Base-by-base conservation (phyloP, 2,329 filamentous ascomycete genomes). In the Thermothelomyces thermophilus region DNA sequence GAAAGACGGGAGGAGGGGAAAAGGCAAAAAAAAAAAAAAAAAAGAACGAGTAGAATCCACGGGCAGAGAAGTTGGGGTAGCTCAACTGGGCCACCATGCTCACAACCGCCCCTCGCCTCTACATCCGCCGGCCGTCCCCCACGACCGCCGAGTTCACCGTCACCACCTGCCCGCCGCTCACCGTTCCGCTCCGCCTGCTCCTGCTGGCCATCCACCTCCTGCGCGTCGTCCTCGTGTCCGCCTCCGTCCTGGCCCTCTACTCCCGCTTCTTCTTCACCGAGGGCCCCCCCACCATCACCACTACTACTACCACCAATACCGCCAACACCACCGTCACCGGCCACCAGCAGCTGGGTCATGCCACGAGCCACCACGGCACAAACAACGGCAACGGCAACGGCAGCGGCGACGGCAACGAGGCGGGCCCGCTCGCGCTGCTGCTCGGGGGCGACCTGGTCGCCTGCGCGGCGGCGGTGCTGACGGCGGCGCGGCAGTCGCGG, bases 141-240 rank as follows among this genome's bases (percentile, higher is more conserved):
- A 94, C 90, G 2, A 95, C 93, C n/a, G 83, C 87, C 64, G 86
- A 87, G 58, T 97, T 91, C 75, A 94, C 86, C 26, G 87, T 96
- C 49, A 93, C 90, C 31, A 96, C 90, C 51, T 80, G 82, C 39
- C 81, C 86, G 1, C 69, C 71, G 0, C 64, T 70, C 3, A 76
- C 76, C 0, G 53, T 77, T 14, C 60, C 74, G 2, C 68, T 76
- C 6, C 75, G 72, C 35, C 66, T 75, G 44, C 53, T 65, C 39
- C 56, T 74, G 39, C 67, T 77, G 33, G 62, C 73, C 52, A 58
- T 73, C 49, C 44, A 71, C 28, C 72, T 76, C 30, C 51, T 77
- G 26, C 60, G 69, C 52, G 54, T 73, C 35, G 53, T 68, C 50
- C 56, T 73, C 56, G 64, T 68, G 30, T 53, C 72, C 37, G 59